These are phyloP conservation scores for Symbiodinium natans DNA, from an alignment of 73 alveolate genomes.

Conservation along the genomic window DNA sequence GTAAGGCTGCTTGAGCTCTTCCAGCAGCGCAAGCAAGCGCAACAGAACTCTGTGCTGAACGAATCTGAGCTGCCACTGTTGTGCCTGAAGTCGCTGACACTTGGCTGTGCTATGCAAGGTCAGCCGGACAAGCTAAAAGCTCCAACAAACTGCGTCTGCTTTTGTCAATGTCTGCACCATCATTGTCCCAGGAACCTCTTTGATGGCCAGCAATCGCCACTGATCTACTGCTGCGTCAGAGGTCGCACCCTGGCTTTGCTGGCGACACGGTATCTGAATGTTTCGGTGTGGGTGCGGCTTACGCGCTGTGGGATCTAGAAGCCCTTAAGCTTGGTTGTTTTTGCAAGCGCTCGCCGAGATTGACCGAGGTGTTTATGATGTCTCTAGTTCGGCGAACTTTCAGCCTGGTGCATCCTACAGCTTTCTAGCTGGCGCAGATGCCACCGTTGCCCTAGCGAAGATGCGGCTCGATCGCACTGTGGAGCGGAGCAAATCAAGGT, in stretches of 20 bases:
- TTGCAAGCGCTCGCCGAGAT: no score
- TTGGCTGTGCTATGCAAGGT: not conserved
- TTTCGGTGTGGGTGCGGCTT: no score
- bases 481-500: not conserved
- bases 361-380: slow-evolving; percentile 35
- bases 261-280: no score
- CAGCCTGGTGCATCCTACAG: slow-evolving; percentile 51
- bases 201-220: slow-evolving; percentile 47
- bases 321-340: no score
- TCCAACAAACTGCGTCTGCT: not conserved
- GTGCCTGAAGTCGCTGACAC: slow-evolving; percentile 31
- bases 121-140: not conserved
- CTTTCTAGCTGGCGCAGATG: slow-evolving; percentile 54
- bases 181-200: not conserved
- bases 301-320: no score
- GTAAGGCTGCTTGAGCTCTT: slow-evolving; percentile 38
- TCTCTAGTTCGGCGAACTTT: slow-evolving; percentile 70
- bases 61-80: slow-evolving; percentile 10
- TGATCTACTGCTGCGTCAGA: slow-evolving; percentile 40
- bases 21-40: slow-evolving; percentile 32
- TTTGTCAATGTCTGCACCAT: not conserved
- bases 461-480: not conserved
- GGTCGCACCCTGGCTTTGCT: slow-evolving; percentile 24
- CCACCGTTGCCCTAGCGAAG: slow-evolving; percentile 40
- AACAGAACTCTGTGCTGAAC: slow-evolving; percentile 15